Conservation (phyloP, 208 protist species). For the Leishmania gerbilli region DNA sequence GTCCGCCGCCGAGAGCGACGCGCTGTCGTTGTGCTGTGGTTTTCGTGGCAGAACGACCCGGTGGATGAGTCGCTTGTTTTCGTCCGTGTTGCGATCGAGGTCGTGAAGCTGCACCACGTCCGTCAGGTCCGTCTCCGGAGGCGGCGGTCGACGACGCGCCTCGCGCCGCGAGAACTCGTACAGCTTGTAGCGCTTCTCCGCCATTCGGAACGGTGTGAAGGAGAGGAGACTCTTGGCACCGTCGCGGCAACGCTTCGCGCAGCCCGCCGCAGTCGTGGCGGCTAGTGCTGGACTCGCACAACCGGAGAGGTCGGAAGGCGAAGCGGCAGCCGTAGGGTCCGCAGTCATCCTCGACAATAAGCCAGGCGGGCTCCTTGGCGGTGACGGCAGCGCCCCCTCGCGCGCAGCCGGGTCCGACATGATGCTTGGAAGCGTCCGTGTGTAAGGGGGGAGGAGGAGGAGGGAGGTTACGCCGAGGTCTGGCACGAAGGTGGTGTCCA, state of each 20-base stretch:
- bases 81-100: slow-evolving; percentile 56
- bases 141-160: slow-evolving; percentile 31
- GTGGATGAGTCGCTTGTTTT: slow-evolving; percentile 48
- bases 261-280: background rate
- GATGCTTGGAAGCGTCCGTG: background rate
- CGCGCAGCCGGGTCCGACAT: background rate
- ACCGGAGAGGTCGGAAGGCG: background rate
- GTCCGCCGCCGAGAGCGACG: background rate
- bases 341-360: background rate
- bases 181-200: slow-evolving; percentile 75
- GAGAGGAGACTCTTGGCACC: slow-evolving; percentile 22
- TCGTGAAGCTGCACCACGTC: slow-evolving; percentile 66
- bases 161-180: slow-evolving; percentile 56
- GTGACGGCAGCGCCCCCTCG: background rate
- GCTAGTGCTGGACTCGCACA: background rate
- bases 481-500: background rate
- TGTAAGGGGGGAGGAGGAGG: background rate
- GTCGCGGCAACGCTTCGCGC: slow-evolving; percentile 11
- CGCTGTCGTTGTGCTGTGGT: background rate
- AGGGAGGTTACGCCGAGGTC: background rate
- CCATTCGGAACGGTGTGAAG: slow-evolving; percentile 51
- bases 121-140: slow-evolving; percentile 45
- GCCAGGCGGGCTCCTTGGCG: background rate
- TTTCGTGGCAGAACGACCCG: slow-evolving; percentile 17
- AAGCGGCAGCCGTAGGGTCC: background rate